Conservation (phyloP, 306 rosid species). For the Oxytropis ochrocephala region DNA sequence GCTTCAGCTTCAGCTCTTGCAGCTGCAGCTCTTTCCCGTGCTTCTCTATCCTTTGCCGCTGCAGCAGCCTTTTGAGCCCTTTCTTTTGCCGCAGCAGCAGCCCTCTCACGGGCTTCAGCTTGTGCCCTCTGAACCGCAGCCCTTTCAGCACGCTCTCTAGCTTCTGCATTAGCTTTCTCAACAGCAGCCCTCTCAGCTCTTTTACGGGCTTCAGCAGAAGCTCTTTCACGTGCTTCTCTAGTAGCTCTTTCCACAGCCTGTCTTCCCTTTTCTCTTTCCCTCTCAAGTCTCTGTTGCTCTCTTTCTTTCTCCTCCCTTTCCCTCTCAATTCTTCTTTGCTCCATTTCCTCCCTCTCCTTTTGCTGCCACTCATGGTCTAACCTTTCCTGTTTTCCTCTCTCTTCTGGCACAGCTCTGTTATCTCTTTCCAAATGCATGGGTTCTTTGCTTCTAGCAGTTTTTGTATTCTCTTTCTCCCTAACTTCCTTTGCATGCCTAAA, state of each 20-base stretch:
- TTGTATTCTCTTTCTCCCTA: slow-evolving; percentile 79
- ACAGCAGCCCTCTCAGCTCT: slow-evolving; percentile 92
- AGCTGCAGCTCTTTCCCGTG: slow-evolving; percentile 33
- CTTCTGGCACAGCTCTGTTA: slow-evolving; percentile 40
- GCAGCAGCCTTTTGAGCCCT: slow-evolving; percentile 89
- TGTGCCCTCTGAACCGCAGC: slow-evolving; percentile 91
- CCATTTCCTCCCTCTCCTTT: slow-evolving; percentile 70
- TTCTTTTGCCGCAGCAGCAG: slow-evolving; percentile 81
- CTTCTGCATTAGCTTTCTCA: slow-evolving; percentile 78
- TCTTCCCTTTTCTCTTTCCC: slow-evolving; percentile 69
- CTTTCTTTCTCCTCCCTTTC: slow-evolving; percentile 65
- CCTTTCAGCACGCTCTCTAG: slow-evolving; percentile 90
- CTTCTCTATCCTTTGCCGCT: slow-evolving; percentile 48
- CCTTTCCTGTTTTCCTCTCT: slow-evolving; percentile 51
- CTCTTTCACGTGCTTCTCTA: slow-evolving; percentile 98
- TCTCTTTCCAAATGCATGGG: slow-evolving; percentile 56
- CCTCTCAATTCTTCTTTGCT: slow-evolving; percentile 46
- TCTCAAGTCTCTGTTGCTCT: slow-evolving; percentile 62
- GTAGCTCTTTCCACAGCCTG: slow-evolving; percentile 99
- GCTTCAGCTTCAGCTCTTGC: slow-evolving; percentile 58
- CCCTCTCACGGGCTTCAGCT: slow-evolving; percentile 95
- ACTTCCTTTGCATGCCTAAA: slow-evolving; percentile 83
- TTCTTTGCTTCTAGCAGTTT: slow-evolving; percentile 64
- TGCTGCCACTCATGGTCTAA: slow-evolving; percentile 54
- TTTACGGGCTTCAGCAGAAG: slow-evolving; percentile 71